These are phyloP conservation scores for Fusarium transvaalense DNA, from an alignment of 2,329 filamentous ascomycete genomes.

Conservation along the genomic window DNA sequence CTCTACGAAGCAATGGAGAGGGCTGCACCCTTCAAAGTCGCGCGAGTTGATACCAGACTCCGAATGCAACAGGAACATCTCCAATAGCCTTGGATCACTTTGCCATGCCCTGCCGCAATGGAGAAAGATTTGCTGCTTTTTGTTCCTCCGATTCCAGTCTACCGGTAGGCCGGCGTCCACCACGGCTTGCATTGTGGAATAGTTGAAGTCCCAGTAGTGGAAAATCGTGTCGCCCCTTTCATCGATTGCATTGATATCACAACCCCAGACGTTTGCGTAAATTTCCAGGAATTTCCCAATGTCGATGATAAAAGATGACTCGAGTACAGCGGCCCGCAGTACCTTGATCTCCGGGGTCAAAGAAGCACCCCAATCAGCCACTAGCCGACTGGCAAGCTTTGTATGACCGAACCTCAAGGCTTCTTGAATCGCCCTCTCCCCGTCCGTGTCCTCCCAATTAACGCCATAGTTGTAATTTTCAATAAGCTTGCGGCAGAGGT, in stretches of 20 bases:
- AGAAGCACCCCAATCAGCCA: background rate
- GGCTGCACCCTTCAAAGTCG: background rate
- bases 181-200: accelerated
- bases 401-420: background rate
- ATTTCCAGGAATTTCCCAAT: background rate
- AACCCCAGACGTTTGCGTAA: background rate
- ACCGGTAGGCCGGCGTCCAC: background rate
- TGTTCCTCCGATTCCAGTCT: background rate
- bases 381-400: background rate
- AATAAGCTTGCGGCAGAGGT: background rate
- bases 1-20: background rate
- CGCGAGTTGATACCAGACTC: background rate
- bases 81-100: background rate
- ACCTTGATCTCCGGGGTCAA: background rate
- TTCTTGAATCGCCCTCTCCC: accelerated
- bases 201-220: background rate
- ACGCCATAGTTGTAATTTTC: background rate
- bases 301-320: too few relatives aligned
- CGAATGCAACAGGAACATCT: background rate
- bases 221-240: background rate
- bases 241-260: background rate
- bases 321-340: background rate
- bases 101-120: background rate
- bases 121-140: background rate
- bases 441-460: accelerated